These are phyloP conservation scores for Blastobotrys capitulatus DNA, from an alignment of 1,139 yeast genomes.

Conservation along the genomic window DNA sequence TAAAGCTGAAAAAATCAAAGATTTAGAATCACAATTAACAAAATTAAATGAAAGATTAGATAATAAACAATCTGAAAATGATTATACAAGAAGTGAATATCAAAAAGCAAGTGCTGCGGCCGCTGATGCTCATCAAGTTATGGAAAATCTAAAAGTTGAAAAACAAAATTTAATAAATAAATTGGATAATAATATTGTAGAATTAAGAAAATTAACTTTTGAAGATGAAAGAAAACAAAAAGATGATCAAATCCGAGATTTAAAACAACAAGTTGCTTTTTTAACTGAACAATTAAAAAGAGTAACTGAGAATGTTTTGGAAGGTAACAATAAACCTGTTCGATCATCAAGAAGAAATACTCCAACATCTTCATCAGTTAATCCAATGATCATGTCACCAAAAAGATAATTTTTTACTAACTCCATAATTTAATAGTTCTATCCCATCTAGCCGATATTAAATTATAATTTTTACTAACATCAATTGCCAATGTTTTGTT, in stretches of 20 bases:
- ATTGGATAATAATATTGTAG: slow-evolving; percentile 29
- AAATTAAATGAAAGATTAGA: slow-evolving; percentile 37
- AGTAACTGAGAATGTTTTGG: slow-evolving; percentile 22
- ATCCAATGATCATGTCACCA: background rate
- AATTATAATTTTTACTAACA: slow-evolving; percentile 37
- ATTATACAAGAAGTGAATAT: slow-evolving; percentile 62
- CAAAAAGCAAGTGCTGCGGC: slow-evolving; percentile 54
- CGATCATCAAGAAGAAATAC: background rate
- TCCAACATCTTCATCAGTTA: background rate
- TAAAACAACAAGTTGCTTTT: slow-evolving; percentile 24
- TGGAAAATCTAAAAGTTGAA: slow-evolving; percentile 34
- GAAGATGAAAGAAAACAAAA: slow-evolving; percentile 29
- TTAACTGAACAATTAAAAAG: slow-evolving; percentile 35
- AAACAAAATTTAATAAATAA: slow-evolving; percentile 33
- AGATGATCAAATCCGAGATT: slow-evolving; percentile 29
- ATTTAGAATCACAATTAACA: slow-evolving; percentile 38
- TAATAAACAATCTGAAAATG: slow-evolving; percentile 48
- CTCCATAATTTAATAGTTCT: slow-evolving; percentile 63
- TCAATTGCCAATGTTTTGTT: slow-evolving; percentile 77
- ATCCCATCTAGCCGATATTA: slow-evolving; percentile 81
- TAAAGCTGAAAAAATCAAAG: slow-evolving; percentile 36
- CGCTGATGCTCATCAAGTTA: slow-evolving; percentile 44
- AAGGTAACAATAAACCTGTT: background rate
- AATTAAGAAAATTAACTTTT: slow-evolving; percentile 26
- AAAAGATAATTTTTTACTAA: background rate